These are phyloP conservation scores for Ceratocystis diversiconidia DNA, from an alignment of 2,329 filamentous ascomycete species.

Conservation along the genomic window DNA sequence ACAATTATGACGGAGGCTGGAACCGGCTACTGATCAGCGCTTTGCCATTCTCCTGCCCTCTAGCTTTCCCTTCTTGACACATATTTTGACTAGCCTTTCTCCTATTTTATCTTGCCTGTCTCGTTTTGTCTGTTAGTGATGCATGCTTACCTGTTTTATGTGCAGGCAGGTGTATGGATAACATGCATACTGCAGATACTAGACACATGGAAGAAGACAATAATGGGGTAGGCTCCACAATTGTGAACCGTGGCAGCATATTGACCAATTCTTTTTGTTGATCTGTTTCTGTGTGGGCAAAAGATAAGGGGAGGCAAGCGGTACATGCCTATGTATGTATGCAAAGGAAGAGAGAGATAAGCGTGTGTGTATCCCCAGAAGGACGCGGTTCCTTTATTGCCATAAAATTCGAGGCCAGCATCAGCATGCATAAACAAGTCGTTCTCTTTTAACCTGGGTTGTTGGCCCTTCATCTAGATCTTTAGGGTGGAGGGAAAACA, in stretches of 20 bases:
- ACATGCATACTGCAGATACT: background rate
- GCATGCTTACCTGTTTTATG: background rate
- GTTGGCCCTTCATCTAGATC: background rate
- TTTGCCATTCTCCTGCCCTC: background rate
- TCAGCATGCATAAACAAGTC: background rate
- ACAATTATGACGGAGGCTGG: too few species aligned
- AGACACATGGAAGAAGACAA: background rate
- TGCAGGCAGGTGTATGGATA: background rate
- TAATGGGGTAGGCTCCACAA: background rate
- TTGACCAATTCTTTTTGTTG: conserved; percentile 10
- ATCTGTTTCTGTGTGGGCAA: background rate
- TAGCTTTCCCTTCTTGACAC: background rate
- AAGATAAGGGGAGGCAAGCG: background rate
- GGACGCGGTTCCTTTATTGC: background rate
- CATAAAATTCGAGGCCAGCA: background rate
- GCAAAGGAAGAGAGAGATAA: background rate
- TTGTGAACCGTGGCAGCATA: conserved; percentile 8
- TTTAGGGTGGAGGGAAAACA: background rate
- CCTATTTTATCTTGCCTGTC: background rate
- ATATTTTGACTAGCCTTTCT: background rate
- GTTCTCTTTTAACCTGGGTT: background rate
- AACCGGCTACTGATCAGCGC: background rate
- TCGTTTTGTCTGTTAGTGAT: background rate
- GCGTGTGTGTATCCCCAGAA: background rate
- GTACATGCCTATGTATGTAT: background rate